Percentiles rank a stretch among this genome's conserved stretches.
Conservation (phyloP, 2,329 filamentous ascomycete species). For the Thielaviopsis punctulata region DNA sequence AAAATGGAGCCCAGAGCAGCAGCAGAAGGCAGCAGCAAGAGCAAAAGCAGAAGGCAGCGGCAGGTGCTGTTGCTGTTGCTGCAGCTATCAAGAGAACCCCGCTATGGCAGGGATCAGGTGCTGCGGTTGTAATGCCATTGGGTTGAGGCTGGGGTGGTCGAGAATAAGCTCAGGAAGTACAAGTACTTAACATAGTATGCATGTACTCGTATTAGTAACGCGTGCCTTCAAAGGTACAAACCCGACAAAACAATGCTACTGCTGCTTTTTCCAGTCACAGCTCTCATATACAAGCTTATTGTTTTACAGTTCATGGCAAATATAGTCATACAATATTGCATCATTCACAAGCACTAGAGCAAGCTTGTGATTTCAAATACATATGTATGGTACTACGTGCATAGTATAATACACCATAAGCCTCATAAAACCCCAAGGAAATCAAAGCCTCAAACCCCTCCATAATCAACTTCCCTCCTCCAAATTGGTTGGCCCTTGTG, state of each 20-base stretch:
- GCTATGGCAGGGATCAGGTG: constrained; percentile 2
- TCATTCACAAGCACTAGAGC: too few species aligned
- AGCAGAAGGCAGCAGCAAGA: neutral
- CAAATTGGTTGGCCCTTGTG: neutral
- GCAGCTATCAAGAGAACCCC: neutral
- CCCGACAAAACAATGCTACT: neutral
- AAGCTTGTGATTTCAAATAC: neutral
- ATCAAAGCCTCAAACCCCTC: neutral
- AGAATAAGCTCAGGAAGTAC: neutral
- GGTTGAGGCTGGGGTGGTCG: neutral
- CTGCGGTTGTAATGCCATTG: neutral
- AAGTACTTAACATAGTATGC: constrained; percentile 2
- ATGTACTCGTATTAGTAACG: neutral
- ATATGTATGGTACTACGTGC: neutral
- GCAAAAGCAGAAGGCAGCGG: too few species aligned
- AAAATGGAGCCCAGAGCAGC: neutral
- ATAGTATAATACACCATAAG: neutral
- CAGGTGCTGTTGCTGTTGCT: too few species aligned
- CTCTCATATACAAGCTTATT: too few species aligned
- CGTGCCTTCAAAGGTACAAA: too few species aligned
- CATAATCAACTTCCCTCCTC: too few species aligned
- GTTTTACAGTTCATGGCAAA: too few species aligned
- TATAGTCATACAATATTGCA: too few species aligned
- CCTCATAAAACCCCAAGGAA: neutral
- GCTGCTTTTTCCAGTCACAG: neutral